Base-by-base conservation (phyloP, 495 filamentous ascomycete genomes). In the Aspergillus olivimuriae region DNA sequence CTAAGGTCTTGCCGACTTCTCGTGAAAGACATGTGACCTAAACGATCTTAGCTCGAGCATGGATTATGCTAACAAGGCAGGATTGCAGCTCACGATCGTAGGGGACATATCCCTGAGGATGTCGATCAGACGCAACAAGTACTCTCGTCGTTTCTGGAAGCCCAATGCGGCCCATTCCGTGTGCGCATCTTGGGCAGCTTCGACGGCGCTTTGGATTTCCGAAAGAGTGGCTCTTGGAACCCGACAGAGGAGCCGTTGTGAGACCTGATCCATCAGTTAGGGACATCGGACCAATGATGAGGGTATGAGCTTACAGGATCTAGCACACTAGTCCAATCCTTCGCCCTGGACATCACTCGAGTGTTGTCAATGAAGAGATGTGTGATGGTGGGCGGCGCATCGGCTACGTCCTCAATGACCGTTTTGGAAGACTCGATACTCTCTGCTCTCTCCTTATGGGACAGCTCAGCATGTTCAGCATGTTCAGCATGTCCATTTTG, bases 1-100 rank as follows among this genome's bases (percentile, higher is more conserved):
- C 56, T 4, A 54, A 17, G 4, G 58, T 62, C 30, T 62, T 62
- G 4, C 58, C 55, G 1, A 56, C 50, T 39, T 62, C 58, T 5
- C 46, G 44, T 11, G 43, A 58, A 1, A 61, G 41, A 22, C 39
- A 40, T 5, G 41, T 43, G 7, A 49, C 34, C 12, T 26, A 8
- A 3, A 4, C 34, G 11, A 37, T 4, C 6, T 9, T 19, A 18
- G 17, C 23, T 28, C 11, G 36, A 17, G n/a, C 1, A 21, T 16
- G 4, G 4, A 6, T 28, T 28, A 28, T 6, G 5, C 5, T 28
- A 11, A 6, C 6, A 6, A 28, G 24, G 21, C 11, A 12, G 19
- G 17, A 7, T n/a, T n/a, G n/a, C 11, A 6, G 10, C 57, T 30
- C 40, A 61, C 57, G 44, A 61, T 57, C 1, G 41, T 34, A 11